Base-by-base conservation (phyloP, 106 monocot genomes). In the Dioscorea zingiberensis region DNA sequence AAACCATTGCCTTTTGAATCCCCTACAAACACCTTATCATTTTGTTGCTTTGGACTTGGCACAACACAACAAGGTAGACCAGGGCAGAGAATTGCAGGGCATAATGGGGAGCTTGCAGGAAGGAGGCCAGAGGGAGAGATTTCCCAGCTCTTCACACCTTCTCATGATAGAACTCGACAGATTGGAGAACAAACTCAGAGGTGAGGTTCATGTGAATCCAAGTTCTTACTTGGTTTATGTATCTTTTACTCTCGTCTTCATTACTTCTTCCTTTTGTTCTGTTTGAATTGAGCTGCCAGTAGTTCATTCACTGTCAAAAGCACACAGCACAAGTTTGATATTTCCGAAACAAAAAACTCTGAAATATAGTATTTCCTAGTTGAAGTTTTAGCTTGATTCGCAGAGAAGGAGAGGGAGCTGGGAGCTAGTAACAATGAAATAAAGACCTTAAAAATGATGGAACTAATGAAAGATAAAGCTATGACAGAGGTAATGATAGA, bases 361-460 rank as follows among this genome's bases (percentile, higher is more conserved):
- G 10, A 10, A 38, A 38, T 38, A 38, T 6, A 0, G 38, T 38
- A 38, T 0, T 0, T 38, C 38, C 10, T 8, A 38, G 9, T 21
- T 54, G 25, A 61, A 24, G 25, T 55, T 27, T 3, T 60, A 23
- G 7, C 13, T 59, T 29, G 16, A 65, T 45, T 15, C 25, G 14
- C 76, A 82, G 81, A 77, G 2, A 82, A 73, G 60, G 81, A 82
- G 69, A 77, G 76, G 66, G 77, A 82, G 55, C 65, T 82, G 8
- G 65, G 53, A 65, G 73, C 22, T 47, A 72, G 69, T 18, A 56
- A 70, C 16, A 46, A 49, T 59, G 81, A 82, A 73, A 77, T 73
- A 54, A 82, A 73, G 25, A 72, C 81, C 60, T 66, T 73, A 18
- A 82, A 82, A 66, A 46, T 30, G 12, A 60, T 69, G 8, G 73